phyloP scores from a whole-genome alignment of 371 early-diverging fungal species.

The Apophysomyces ossiformis region DNA sequence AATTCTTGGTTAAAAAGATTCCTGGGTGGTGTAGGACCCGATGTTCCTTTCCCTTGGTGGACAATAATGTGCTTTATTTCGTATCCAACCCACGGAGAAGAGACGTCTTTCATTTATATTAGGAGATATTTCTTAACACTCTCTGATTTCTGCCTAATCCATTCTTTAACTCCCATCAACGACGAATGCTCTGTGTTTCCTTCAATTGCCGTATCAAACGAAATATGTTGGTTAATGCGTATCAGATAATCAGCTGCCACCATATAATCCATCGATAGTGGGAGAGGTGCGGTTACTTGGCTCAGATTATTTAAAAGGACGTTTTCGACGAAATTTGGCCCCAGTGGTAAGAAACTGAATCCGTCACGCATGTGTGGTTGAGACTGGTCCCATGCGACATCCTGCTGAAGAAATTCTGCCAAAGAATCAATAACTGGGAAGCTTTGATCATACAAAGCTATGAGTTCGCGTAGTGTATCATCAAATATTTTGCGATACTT shows the following conservation, averaged over 20 bases:
- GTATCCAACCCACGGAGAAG: too few relatives aligned
- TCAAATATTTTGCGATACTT: conserved; percentile 24
- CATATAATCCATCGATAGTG: conserved; percentile 11
- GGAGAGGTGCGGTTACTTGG: conserved; percentile 7
- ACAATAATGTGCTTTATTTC: too few relatives aligned
- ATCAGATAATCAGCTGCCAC: conserved; percentile 24
- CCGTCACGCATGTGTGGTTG: conserved; percentile 24
- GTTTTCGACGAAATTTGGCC: not conserved
- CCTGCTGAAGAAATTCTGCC: conserved; percentile 19
- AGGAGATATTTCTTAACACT: not conserved
- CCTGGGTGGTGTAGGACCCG: too few relatives aligned
- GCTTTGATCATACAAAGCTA: conserved; percentile 19
- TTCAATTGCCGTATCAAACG: conserved; percentile 24
- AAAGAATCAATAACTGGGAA: conserved; percentile 19
- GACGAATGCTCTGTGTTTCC: conserved; percentile 31
- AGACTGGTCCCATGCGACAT: conserved; percentile 35
- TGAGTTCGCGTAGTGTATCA: conserved; percentile 11
- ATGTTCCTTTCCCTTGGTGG: too few relatives aligned
- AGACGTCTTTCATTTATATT: too few relatives aligned
- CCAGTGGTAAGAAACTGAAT: conserved; percentile 1
- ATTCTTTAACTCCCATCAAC: conserved; percentile 34
- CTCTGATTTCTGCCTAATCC: conserved; percentile 24
- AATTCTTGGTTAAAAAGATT: too few relatives aligned
- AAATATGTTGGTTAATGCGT: conserved; percentile 22
- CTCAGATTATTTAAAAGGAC: conserved; percentile 3